Percentiles rank a stretch among this genome's conserved stretches.
Conservation (phyloP, 352 stramenopile species). For the Pythium myriotylum region DNA sequence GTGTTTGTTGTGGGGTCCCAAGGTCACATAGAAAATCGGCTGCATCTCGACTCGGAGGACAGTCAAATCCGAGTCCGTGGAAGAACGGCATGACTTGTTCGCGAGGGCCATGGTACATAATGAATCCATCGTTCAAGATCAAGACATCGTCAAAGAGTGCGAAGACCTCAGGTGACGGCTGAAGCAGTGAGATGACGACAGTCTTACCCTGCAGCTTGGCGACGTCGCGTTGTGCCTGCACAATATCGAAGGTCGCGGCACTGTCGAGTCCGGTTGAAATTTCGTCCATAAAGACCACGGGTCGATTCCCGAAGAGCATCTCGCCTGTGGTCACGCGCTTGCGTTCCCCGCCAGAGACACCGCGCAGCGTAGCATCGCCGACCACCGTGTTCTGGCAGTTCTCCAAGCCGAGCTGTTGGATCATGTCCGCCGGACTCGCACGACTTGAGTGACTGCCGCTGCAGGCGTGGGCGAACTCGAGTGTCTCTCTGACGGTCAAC, state of each 20-base stretch:
- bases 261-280: conserved; percentile 93
- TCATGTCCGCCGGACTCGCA: conserved; percentile 53
- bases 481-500: conserved; percentile 48
- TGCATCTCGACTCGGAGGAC: conserved; percentile 64
- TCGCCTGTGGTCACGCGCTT: conserved; percentile 68
- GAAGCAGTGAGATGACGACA: conserved; percentile 79
- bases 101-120: conserved; percentile 89
- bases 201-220: conserved; percentile 69
- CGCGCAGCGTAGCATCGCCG: conserved; percentile 48
- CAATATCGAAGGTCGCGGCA: conserved; percentile 90
- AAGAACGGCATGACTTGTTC: conserved; percentile 76
- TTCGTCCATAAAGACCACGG: conserved; percentile 83
- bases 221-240: conserved; percentile 42
- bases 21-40: conserved; percentile 91
- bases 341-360: conserved; percentile 65
- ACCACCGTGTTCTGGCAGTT: conserved; percentile 59
- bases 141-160: conserved; percentile 93
- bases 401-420: conserved; percentile 33
- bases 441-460: conserved; percentile 43
- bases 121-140: conserved; percentile 87
- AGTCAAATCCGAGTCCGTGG: conserved; percentile 60
- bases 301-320: conserved; percentile 76
- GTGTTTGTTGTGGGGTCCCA: conserved; percentile 36
- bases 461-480: conserved; percentile 55
- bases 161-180: conserved; percentile 93